Conservation (phyloP, 1,139 yeast genomes). For the Yamadazyma siamensis region DNA sequence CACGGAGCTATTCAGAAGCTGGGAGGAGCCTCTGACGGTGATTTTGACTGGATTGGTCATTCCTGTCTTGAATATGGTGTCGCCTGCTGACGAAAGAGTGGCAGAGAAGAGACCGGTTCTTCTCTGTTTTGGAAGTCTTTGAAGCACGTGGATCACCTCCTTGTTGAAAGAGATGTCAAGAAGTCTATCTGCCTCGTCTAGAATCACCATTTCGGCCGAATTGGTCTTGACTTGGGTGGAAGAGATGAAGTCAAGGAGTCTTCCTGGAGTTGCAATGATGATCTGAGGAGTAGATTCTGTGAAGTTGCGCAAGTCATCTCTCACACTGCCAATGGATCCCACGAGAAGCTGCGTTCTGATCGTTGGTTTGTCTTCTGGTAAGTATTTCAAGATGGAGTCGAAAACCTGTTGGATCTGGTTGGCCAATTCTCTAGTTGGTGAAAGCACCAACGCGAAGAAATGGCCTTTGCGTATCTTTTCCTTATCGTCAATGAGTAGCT, state of each 20-base stretch:
- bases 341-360: conserved; percentile 71
- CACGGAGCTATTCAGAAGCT: conserved; percentile 21
- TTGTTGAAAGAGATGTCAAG: conserved; percentile 74
- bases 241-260: conserved; percentile 71
- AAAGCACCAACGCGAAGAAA: conserved; percentile 66
- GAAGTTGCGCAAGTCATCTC: conserved; percentile 70
- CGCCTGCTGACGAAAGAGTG: conserved; percentile 78
- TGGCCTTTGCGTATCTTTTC: conserved; percentile 53
- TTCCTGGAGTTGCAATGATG: conserved; percentile 90
- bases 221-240: conserved; percentile 48
- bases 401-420: conserved; percentile 75
- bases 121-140: conserved; percentile 78
- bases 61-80: conserved; percentile 68
- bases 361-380: conserved; percentile 44
- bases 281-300: conserved; percentile 60
- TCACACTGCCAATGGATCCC: conserved; percentile 70
- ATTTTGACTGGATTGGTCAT: conserved; percentile 87
- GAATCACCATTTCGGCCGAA: conserved; percentile 68
- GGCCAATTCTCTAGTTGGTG: conserved; percentile 94
- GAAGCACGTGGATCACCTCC: conserved; percentile 65
- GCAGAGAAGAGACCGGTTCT: conserved; percentile 94
- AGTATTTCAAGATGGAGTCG: conserved; percentile 52
- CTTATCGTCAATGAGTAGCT: conserved; percentile 22
- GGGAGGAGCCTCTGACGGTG: conserved; percentile 57
- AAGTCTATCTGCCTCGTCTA: conserved; percentile 92